Conservation (phyloP, 2,329 filamentous ascomycete genomes). For the Fusarium albosuccineum region DNA sequence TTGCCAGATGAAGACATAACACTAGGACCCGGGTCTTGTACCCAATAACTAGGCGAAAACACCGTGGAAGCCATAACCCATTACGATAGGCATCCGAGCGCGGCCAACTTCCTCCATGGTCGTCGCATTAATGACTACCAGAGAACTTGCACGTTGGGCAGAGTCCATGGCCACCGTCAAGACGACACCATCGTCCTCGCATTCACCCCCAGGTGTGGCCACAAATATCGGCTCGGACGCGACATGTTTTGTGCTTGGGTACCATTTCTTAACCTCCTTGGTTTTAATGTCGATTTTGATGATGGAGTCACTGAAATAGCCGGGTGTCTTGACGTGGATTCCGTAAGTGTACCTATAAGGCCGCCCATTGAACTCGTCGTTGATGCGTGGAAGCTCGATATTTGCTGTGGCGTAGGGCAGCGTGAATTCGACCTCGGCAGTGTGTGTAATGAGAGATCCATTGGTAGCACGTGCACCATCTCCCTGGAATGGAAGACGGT, state of each 20-base stretch:
- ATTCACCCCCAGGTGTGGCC: not conserved
- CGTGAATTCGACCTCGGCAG: slow-evolving; percentile 12
- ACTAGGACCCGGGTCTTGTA: no score
- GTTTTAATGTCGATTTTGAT: slow-evolving; percentile 29
- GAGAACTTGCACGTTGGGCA: slow-evolving; percentile 8
- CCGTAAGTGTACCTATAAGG: slow-evolving; percentile 21
- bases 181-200: slow-evolving; percentile 19
- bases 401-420: slow-evolving; percentile 11
- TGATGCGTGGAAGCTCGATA: slow-evolving; percentile 22
- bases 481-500: slow-evolving; percentile 13
- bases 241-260: slow-evolving; percentile 7
- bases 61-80: slow-evolving; percentile 23
- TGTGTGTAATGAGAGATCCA: slow-evolving; percentile 9
- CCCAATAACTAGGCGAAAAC: not conserved
- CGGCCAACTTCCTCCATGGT: slow-evolving; percentile 20
- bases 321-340: slow-evolving; percentile 10
- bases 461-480: not conserved
- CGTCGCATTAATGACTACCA: slow-evolving; percentile 17
- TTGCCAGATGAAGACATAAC: no score
- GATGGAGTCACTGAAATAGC: slow-evolving; percentile 25
- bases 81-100: slow-evolving; percentile 19
- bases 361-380: not conserved
- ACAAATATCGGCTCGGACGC: slow-evolving; percentile 25
- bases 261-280: slow-evolving; percentile 7
- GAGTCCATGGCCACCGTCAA: slow-evolving; percentile 17